A percentile compares a stretch with the other conserved stretches of the same genome.
These are phyloP conservation scores for Coemansia sp. DNA, from an alignment of 192 early-diverging fungal species.

Conservation along the genomic window DNA sequence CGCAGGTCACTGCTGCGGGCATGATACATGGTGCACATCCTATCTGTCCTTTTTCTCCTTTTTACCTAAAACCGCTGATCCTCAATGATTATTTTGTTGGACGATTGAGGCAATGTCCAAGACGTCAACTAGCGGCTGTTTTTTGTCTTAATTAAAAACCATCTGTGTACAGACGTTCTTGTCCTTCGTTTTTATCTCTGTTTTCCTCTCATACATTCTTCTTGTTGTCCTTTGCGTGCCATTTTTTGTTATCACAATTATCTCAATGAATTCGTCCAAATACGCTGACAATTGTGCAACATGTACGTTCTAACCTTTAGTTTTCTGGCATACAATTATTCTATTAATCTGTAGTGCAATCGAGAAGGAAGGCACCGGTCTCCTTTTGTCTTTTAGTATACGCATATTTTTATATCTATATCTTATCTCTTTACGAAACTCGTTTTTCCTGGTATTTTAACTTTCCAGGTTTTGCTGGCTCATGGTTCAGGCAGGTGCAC, in stretches of 20 bases:
- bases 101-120: not conserved
- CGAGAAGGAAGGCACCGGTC: not conserved
- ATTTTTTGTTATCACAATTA: not conserved
- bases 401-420: not conserved
- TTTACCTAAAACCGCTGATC: conserved; percentile 5
- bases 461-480: not conserved
- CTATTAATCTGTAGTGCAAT: conserved; percentile 4
- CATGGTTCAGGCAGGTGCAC: not conserved
- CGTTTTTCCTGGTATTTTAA: not conserved
- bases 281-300: not conserved
- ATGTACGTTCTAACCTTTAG: conserved; percentile 1
- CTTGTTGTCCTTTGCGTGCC: not conserved
- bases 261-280: not conserved
- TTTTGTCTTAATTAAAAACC: conserved; percentile 1
- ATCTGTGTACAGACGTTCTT: not conserved
- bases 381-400: not conserved
- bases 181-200: too few relatives aligned
- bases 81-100: conserved; percentile 1
- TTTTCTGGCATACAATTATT: not conserved
- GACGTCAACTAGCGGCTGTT: not conserved
- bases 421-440: not conserved
- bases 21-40: conserved; percentile 3
- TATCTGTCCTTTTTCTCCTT: not conserved
- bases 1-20: not conserved
- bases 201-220: not conserved